Conservation (phyloP, 306 rosid genomes). For the Castanea mollissima region DNA sequence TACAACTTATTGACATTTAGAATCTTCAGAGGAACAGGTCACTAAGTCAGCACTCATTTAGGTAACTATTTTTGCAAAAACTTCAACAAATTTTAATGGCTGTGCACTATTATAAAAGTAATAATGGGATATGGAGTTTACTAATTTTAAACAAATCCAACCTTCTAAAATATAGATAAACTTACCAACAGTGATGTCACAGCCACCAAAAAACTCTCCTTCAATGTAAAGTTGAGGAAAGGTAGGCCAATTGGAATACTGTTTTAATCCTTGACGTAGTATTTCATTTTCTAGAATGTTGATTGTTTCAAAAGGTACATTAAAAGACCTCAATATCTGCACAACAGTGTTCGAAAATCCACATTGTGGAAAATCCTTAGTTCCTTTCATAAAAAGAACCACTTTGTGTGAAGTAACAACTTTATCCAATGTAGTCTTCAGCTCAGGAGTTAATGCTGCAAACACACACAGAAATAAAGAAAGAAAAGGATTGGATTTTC, state of each 20-base stretch:
- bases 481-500: background rate
- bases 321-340: slow-evolving; percentile 78
- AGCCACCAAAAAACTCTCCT: slow-evolving; percentile 98
- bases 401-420: slow-evolving; percentile 79
- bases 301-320: slow-evolving; percentile 71
- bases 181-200: slow-evolving; percentile 97
- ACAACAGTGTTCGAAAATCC: slow-evolving; percentile 95
- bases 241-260: slow-evolving; percentile 92
- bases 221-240: slow-evolving; percentile 95
- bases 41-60: background rate
- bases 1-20: background rate
- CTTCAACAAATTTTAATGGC: background rate
- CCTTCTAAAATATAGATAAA: background rate
- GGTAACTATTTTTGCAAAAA: background rate
- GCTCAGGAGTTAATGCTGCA: slow-evolving; percentile 78
- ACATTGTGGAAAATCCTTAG: slow-evolving; percentile 90
- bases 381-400: slow-evolving; percentile 91
- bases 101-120: background rate
- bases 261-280: slow-evolving; percentile 80
- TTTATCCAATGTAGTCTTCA: slow-evolving; percentile 85
- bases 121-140: background rate
- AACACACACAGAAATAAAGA: background rate
- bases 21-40: background rate
- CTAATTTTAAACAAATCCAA: background rate
- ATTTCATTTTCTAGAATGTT: slow-evolving; percentile 80